Conservation (phyloP, 2,329 filamentous ascomycete genomes). For the Sporothrix protearum region DNA sequence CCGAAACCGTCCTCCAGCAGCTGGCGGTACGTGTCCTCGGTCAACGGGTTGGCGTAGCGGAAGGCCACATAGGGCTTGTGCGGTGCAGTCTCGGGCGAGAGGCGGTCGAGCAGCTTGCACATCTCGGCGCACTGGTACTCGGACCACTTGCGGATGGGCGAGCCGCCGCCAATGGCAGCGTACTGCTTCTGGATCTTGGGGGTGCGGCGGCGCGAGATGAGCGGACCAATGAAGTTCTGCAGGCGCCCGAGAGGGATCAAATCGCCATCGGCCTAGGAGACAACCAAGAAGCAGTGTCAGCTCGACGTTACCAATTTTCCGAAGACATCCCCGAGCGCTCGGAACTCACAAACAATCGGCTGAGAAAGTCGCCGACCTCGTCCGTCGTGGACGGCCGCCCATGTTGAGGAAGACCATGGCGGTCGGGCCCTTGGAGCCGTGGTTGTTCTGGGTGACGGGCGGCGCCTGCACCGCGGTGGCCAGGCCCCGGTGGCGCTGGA, state of each 20-base stretch:
- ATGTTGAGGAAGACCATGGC: constrained; percentile 99
- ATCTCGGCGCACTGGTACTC: constrained; percentile 91
- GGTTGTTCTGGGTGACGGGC: constrained; percentile 74
- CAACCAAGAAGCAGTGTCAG: not conserved
- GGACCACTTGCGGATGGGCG: constrained; percentile 96
- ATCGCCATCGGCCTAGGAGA: constrained; percentile 75
- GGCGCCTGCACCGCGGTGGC: constrained; percentile 59
- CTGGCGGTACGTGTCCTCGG: constrained; percentile 85
- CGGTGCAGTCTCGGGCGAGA: constrained; percentile 87
- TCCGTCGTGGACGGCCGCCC: constrained; percentile 84
- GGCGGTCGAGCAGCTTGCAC: constrained; percentile 93
- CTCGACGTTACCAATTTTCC: not conserved
- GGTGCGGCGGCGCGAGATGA: constrained; percentile 81
- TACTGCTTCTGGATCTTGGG: constrained; percentile 98
- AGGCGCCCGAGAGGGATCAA: constrained; percentile 91
- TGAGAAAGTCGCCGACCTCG: constrained; percentile 87
- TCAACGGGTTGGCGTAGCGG: constrained; percentile 88
- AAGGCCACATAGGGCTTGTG: constrained; percentile 98
- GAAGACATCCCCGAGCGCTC: not conserved
- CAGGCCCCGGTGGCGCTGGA: constrained; percentile 44
- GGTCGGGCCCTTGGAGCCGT: constrained; percentile 71
- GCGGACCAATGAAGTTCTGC: constrained; percentile 83
- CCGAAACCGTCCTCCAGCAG: constrained; percentile 88
- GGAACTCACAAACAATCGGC: constrained; percentile 76
- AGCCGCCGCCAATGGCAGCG: constrained; percentile 91